Percentiles rank a stretch among this genome's conserved stretches.
These are phyloP conservation scores for Sarocladium strictum DNA, from an alignment of 2,329 filamentous ascomycete species.

Conservation along the genomic window DNA sequence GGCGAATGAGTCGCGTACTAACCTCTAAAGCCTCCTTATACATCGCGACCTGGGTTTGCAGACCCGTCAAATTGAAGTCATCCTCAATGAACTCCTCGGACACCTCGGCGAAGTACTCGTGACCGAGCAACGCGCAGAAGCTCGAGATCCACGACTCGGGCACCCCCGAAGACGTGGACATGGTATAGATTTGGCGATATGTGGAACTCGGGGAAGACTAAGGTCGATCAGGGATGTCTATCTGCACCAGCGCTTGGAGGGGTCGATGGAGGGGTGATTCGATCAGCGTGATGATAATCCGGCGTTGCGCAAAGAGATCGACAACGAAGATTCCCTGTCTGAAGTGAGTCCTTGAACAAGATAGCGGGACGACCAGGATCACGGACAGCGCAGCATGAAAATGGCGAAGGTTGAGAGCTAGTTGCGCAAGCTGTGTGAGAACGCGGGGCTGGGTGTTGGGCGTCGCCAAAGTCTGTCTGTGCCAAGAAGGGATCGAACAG, in stretches of 20 bases:
- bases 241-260: not conserved
- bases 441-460: slow-evolving; percentile 2
- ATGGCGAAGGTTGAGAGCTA: not conserved
- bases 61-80: slow-evolving; percentile 96
- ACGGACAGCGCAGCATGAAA: slow-evolving; percentile 1
- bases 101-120: slow-evolving; percentile 98
- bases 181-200: slow-evolving; percentile 19
- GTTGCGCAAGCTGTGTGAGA: slow-evolving; percentile 8
- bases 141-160: slow-evolving; percentile 96
- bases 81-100: slow-evolving; percentile 99
- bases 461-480: slow-evolving; percentile 1
- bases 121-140: slow-evolving; percentile 90
- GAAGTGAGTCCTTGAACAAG: not conserved
- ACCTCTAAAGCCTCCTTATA: slow-evolving; percentile 97
- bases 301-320: not conserved
- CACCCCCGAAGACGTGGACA: slow-evolving; percentile 56
- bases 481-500: not conserved
- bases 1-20: slow-evolving; percentile 14
- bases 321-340: too few species aligned
- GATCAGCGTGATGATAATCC: not conserved
- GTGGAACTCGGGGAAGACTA: not conserved
- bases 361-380: not conserved
- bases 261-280: slow-evolving; percentile 5
- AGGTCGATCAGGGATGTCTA: not conserved
- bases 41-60: slow-evolving; percentile 94